Conservation (phyloP, 352 stramenopile species). For the Phytophthora aleatoria region DNA sequence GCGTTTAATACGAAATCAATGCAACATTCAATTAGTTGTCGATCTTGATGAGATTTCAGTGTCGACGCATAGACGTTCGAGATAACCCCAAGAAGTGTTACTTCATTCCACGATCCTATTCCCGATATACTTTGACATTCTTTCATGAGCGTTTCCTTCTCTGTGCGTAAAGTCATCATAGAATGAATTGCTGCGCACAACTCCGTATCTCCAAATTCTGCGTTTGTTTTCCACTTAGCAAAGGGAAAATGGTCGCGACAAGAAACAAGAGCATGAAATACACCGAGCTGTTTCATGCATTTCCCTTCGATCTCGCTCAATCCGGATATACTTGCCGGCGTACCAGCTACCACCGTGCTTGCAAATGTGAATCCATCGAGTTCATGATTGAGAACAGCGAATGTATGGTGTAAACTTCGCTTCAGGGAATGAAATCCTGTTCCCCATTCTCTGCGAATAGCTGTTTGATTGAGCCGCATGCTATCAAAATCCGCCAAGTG, state of each 20-base stretch:
- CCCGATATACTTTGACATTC: neutral
- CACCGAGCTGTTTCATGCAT: conserved; percentile 26
- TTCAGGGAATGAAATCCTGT: conserved; percentile 26
- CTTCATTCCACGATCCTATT: conserved; percentile 8
- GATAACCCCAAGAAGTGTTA: conserved; percentile 26
- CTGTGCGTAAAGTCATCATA: conserved; percentile 7
- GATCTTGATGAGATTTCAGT: conserved; percentile 25
- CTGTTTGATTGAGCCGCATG: neutral
- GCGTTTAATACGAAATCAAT: conserved; percentile 26
- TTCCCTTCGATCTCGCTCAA: conserved; percentile 17
- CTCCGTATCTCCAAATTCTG: conserved; percentile 35
- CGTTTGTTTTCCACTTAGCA: conserved; percentile 24
- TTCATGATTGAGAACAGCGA: conserved; percentile 32
- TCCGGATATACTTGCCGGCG: neutral
- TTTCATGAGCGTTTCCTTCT: conserved; percentile 1
- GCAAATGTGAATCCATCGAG: conserved; percentile 12
- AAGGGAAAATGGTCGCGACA: conserved; percentile 32
- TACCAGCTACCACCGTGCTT: neutral
- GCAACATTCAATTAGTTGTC: conserved; percentile 34
- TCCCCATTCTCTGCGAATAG: conserved; percentile 20
- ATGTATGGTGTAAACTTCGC: conserved; percentile 28
- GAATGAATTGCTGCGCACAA: conserved; percentile 10
- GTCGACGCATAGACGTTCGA: conserved; percentile 37
- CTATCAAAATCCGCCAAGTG: neutral
- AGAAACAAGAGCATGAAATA: conserved; percentile 31